phyloP scores from a whole-genome alignment of 2,329 filamentous ascomycete genomes.

The Colletotrichum godetiae region DNA sequence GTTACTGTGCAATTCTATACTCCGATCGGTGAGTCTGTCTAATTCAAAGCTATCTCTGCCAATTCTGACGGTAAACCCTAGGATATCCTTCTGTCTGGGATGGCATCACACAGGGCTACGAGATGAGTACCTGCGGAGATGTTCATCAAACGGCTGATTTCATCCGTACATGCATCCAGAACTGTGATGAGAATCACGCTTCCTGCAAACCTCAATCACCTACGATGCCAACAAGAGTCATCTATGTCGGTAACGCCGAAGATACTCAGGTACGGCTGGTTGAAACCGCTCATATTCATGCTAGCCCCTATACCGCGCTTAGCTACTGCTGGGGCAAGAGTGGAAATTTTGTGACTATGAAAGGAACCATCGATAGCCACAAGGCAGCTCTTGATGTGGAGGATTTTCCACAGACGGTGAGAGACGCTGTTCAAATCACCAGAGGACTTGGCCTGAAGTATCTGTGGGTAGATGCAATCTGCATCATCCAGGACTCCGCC shows the following conservation, averaged over 20 bases:
- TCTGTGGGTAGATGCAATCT: conserved; percentile 37
- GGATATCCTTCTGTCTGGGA: not conserved
- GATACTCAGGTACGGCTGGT: not conserved
- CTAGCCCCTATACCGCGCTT: not conserved
- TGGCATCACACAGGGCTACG: not conserved
- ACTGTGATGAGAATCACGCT: not conserved
- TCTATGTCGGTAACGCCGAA: not conserved
- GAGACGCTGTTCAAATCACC: not conserved
- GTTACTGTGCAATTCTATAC: not conserved
- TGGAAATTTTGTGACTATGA: not conserved
- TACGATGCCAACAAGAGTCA: not conserved
- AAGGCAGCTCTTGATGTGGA: not conserved
- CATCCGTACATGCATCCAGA: not conserved
- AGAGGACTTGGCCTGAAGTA: conserved; percentile 24
- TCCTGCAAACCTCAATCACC: not conserved
- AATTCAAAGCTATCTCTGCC: not conserved
- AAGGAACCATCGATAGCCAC: not conserved
- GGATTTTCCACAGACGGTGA: not conserved
- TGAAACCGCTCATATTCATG: not conserved
- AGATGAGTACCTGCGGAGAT: not conserved
- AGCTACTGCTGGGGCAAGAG: not conserved
- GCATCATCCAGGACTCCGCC: conserved; percentile 41
- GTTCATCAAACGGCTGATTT: not conserved
- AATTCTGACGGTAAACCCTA: not conserved
- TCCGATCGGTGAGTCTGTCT: not conserved